Evolutionary conservation across 2,329 filamentous ascomycete genomes (phyloP).

Genomic region (Diaporthe sp.): DNA sequence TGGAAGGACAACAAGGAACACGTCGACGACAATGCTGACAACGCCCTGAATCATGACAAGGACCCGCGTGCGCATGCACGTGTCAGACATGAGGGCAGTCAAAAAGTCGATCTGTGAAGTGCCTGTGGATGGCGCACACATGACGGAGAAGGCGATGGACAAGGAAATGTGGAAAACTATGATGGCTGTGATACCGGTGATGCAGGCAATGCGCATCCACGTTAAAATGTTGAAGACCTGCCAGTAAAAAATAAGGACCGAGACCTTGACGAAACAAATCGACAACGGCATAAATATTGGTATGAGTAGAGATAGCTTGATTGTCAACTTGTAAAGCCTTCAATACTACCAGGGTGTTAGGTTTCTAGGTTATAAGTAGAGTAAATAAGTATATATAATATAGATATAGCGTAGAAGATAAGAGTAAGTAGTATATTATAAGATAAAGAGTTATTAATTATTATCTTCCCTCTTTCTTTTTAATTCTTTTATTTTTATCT

Average conservation of each 20-base stretch:
- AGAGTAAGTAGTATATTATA: no score
- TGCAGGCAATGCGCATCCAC: neutral
- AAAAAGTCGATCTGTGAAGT: neutral
- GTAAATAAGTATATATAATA: no score
- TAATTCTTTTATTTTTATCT: no score
- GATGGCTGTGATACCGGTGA: neutral
- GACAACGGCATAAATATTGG: neutral
- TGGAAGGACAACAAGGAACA: neutral
- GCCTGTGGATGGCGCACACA: neutral
- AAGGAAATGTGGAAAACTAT: neutral
- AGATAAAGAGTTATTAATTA: no score
- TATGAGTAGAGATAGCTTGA: neutral
- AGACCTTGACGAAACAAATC: neutral
- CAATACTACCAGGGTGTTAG: no score
- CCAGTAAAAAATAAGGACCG: neutral
- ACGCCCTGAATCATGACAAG: neutral
- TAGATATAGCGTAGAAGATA: no score
- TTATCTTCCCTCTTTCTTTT: no score
- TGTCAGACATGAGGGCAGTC: neutral
- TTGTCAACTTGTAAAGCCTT: neutral
- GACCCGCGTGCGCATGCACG: neutral
- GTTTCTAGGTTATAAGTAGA: no score
- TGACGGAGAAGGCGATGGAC: neutral
- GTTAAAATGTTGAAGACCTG: neutral
- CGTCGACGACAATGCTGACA: neutral